Evolutionary conservation across 305 asterid genomes (phyloP).

Genomic region (Ilex paraguariensis): DNA sequence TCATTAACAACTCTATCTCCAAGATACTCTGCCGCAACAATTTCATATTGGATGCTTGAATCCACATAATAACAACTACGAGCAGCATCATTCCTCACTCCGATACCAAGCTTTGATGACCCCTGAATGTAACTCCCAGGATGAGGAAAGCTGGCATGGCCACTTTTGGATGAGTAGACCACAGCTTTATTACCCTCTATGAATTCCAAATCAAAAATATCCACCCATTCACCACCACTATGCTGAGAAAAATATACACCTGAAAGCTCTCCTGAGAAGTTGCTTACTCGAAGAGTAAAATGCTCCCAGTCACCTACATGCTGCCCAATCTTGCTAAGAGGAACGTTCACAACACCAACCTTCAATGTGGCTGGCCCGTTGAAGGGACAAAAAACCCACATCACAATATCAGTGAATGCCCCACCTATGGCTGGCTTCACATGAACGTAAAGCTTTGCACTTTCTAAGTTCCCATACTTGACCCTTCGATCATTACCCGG

Average conservation of each 20-base stretch:
- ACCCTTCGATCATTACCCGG: slow-evolving; percentile 43
- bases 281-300: slow-evolving; percentile 72
- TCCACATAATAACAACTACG: slow-evolving; percentile 45
- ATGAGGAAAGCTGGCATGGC: slow-evolving; percentile 87
- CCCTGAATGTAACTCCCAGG: slow-evolving; percentile 82
- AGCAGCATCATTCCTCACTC: slow-evolving; percentile 76
- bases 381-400: slow-evolving; percentile 93
- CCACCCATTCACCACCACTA: slow-evolving; percentile 90
- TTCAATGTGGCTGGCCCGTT: slow-evolving; percentile 83
- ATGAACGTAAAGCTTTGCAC: slow-evolving; percentile 69
- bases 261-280: slow-evolving; percentile 88
- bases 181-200: slow-evolving; percentile 61
- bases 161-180: slow-evolving; percentile 62
- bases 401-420: slow-evolving; percentile 69
- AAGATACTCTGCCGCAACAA: slow-evolving; percentile 80
- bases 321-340: slow-evolving; percentile 63
- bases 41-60: slow-evolving; percentile 65
- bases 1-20: slow-evolving; percentile 53
- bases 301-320: slow-evolving; percentile 98
- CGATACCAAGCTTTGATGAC: slow-evolving; percentile 61
- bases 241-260: slow-evolving; percentile 85
- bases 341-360: slow-evolving; percentile 50
- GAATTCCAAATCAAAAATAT: slow-evolving; percentile 61
- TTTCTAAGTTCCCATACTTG: slow-evolving; percentile 60
- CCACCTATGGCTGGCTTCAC: slow-evolving; percentile 88